These are phyloP conservation scores for Halophytophthora polymorphica DNA, from an alignment of 352 stramenopile species.

Conservation along the genomic window DNA sequence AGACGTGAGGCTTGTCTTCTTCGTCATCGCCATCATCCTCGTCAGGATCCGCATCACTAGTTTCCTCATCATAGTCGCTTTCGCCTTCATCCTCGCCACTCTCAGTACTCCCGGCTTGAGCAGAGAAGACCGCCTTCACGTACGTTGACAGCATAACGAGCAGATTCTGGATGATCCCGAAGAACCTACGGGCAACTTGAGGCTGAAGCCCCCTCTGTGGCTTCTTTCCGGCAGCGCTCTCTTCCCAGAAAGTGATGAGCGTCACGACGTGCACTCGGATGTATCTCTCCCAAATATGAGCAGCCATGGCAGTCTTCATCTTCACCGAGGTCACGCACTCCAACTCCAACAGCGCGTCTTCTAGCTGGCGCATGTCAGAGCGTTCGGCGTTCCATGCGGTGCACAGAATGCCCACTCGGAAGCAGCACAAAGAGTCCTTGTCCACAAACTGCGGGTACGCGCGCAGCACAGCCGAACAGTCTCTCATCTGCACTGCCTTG, in stretches of 20 bases:
- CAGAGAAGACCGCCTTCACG: constrained; percentile 21
- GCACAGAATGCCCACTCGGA: constrained; percentile 60
- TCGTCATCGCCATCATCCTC: constrained; percentile 26
- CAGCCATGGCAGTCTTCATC: constrained; percentile 58
- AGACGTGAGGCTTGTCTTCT: constrained; percentile 6
- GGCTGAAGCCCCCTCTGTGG: constrained; percentile 70
- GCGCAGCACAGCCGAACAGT: constrained; percentile 50
- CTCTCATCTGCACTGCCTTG: constrained; percentile 63
- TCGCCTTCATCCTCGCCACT: constrained; percentile 17
- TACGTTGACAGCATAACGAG: constrained; percentile 40
- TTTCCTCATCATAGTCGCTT: constrained; percentile 28
- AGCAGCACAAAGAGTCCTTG: constrained; percentile 59
- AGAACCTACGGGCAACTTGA: constrained; percentile 72
- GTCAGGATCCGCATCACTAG: constrained; percentile 19
- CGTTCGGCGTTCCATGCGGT: constrained; percentile 78
- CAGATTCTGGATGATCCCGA: constrained; percentile 68
- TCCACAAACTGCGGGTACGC: constrained; percentile 63
- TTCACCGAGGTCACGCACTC: constrained; percentile 35
- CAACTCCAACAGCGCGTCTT: constrained; percentile 66
- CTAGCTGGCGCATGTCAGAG: constrained; percentile 82
- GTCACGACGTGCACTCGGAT: constrained; percentile 80
- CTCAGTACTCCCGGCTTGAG: constrained; percentile 1
- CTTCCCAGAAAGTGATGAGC: constrained; percentile 80
- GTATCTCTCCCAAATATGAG: constrained; percentile 80
- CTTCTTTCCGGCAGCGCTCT: constrained; percentile 63